Conservation (phyloP, 1,139 yeast species). For the Hyphopichia burtonii region DNA sequence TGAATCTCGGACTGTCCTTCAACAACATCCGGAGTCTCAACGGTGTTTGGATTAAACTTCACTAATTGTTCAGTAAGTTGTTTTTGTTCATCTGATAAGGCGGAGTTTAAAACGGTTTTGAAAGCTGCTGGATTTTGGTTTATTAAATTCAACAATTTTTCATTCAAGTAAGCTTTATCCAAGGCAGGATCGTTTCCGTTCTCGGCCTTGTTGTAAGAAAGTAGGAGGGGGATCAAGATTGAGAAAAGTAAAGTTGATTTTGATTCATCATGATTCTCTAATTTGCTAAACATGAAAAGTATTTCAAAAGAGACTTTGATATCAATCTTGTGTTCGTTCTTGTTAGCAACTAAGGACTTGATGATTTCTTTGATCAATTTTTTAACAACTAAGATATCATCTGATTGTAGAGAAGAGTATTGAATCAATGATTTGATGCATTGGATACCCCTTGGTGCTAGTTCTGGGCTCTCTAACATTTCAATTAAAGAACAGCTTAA, state of each 20-base stretch:
- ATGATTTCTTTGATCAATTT: conserved; percentile 32
- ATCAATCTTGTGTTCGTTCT: conserved; percentile 9
- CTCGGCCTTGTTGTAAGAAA: conserved; percentile 31
- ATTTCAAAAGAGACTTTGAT: conserved; percentile 55
- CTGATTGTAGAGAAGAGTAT: conserved; percentile 25
- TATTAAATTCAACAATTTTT: conserved; percentile 52
- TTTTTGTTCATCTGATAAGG: conserved; percentile 38
- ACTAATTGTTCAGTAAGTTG: conserved; percentile 42
- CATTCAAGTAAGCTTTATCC: conserved; percentile 43
- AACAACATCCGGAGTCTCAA: conserved; percentile 5
- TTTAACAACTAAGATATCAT: conserved; percentile 26
- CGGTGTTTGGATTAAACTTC: conserved; percentile 11
- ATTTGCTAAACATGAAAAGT: conserved; percentile 46
- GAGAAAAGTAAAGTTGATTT: conserved; percentile 34
- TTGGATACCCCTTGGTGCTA: conserved; percentile 50
- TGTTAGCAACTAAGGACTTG: conserved; percentile 12
- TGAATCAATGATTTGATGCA: conserved; percentile 58
- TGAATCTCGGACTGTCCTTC: conserved; percentile 27
- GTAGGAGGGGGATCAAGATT: conserved; percentile 50
- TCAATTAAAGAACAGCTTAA: conserved; percentile 34
- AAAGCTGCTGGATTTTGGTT: conserved; percentile 50
- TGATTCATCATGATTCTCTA: conserved; percentile 24
- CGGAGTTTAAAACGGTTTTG: conserved; percentile 46
- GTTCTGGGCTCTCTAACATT: conserved; percentile 28
- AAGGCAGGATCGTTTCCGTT: conserved; percentile 13